A percentile compares a stretch with the other conserved stretches of the same genome.
Conservation (phyloP, 495 filamentous ascomycete genomes). For the Chaetomium fimeti region DNA sequence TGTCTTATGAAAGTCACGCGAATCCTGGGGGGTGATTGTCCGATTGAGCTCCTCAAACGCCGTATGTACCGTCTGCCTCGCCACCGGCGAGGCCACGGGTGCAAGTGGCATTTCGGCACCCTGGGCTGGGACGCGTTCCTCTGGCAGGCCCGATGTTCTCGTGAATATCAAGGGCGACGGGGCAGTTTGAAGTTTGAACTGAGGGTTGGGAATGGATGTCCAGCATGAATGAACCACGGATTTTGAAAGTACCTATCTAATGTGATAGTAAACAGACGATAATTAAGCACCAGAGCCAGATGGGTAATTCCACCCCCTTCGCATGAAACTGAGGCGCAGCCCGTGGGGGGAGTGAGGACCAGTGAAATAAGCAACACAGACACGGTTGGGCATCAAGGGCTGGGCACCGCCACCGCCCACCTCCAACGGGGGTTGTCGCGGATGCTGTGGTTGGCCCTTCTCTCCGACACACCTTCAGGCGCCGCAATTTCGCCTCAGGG, state of each 20-base stretch:
- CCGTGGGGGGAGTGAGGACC: background rate
- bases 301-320: too few relatives aligned
- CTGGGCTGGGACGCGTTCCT: background rate
- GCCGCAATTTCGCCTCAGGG: background rate
- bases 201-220: background rate
- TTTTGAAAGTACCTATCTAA: background rate
- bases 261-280: background rate
- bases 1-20: constrained; percentile 3
- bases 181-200: background rate
- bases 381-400: background rate
- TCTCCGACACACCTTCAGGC: background rate
- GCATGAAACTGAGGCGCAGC: background rate
- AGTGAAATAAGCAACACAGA: background rate
- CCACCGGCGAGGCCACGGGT: background rate
- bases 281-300: too few relatives aligned
- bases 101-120: background rate
- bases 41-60: background rate
- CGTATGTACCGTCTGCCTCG: background rate
- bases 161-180: background rate
- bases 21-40: constrained; percentile 1
- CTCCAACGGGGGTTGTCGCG: background rate
- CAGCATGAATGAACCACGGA: background rate
- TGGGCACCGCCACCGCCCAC: background rate
- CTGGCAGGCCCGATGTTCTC: background rate
- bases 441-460: background rate